phyloP scores from a whole-genome alignment of 495 filamentous ascomycete species.

The Mytilinidion resinicola region DNA sequence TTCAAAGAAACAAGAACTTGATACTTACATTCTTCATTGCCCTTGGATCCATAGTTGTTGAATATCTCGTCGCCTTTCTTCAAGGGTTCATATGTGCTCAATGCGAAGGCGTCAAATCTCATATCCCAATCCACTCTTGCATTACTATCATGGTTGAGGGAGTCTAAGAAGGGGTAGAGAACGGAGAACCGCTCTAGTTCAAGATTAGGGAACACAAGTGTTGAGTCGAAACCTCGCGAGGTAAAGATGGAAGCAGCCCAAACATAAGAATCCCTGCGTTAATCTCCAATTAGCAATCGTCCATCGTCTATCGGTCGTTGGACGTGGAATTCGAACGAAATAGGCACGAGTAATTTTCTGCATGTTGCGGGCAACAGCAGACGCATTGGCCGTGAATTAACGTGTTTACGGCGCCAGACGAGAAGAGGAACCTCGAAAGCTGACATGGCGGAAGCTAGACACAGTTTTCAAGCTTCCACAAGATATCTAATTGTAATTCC shows the following conservation, averaged over 20 bases:
- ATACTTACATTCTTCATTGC: conserved; percentile 56
- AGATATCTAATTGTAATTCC: too few relatives aligned
- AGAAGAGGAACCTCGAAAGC: too few relatives aligned
- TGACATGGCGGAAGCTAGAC: too few relatives aligned
- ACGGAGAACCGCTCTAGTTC: conserved; percentile 37
- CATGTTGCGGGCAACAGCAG: too few relatives aligned
- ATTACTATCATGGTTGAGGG: conserved; percentile 52
- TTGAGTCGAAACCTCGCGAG: conserved; percentile 49
- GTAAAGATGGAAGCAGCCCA: conserved; percentile 61
- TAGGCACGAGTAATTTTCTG: not conserved
- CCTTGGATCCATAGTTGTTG: conserved; percentile 65
- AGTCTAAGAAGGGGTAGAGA: conserved; percentile 57
- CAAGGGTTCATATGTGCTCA: conserved; percentile 39
- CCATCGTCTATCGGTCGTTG: not conserved
- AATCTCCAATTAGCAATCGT: too few relatives aligned
- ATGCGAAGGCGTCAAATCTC: conserved; percentile 40
- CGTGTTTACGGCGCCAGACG: too few relatives aligned
- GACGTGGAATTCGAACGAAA: not conserved
- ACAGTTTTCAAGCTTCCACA: too few relatives aligned
- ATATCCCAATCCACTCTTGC: conserved; percentile 59
- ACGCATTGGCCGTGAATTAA: too few relatives aligned
- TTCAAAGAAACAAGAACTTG: too few relatives aligned
- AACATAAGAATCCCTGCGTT: conserved; percentile 52
- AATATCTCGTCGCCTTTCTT: conserved; percentile 49
- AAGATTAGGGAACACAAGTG: conserved; percentile 41